phyloP scores from a whole-genome alignment of 2,329 filamentous ascomycete genomes.

The Clonostachys solani region DNA sequence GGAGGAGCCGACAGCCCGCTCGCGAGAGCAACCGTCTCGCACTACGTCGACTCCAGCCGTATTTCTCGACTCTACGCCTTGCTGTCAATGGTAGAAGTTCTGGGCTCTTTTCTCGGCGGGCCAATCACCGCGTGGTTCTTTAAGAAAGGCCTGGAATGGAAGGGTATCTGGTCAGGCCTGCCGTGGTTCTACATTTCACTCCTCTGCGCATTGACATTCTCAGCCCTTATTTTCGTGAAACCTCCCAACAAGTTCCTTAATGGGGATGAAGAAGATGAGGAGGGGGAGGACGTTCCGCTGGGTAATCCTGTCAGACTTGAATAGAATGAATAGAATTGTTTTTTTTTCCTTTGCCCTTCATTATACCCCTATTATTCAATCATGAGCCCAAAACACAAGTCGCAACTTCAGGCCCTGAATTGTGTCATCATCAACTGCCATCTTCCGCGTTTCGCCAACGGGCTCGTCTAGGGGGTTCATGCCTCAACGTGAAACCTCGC shows the following conservation, averaged over 20 bases:
- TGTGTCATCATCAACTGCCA: too few species aligned
- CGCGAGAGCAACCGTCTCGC: constrained; percentile 31
- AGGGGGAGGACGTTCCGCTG: constrained; percentile 4
- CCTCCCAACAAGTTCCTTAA: constrained; percentile 15
- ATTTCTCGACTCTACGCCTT: constrained; percentile 35
- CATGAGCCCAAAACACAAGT: too few species aligned
- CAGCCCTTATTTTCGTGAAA: constrained; percentile 20
- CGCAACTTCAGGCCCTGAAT: too few species aligned
- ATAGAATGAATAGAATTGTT: not conserved
- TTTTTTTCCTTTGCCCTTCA: too few species aligned
- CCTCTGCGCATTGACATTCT: constrained; percentile 17
- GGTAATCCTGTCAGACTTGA: not conserved
- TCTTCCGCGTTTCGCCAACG: too few species aligned
- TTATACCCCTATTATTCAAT: too few species aligned
- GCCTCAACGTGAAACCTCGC: too few species aligned
- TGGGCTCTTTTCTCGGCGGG: constrained; percentile 31
- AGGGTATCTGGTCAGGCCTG: constrained; percentile 28
- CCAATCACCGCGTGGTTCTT: constrained; percentile 33
- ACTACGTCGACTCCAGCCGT: constrained; percentile 27
- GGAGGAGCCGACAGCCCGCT: constrained; percentile 31
- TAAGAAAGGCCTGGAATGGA: constrained; percentile 23
- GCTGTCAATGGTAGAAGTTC: constrained; percentile 30
- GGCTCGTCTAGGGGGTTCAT: too few species aligned
- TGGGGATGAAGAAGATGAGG: constrained; percentile 6
- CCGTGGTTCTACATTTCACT: constrained; percentile 32